A percentile compares a stretch with the other conserved stretches of the same genome.
phyloP scores from a whole-genome alignment of 208 protist genomes.

The Leishmania major region DNA sequence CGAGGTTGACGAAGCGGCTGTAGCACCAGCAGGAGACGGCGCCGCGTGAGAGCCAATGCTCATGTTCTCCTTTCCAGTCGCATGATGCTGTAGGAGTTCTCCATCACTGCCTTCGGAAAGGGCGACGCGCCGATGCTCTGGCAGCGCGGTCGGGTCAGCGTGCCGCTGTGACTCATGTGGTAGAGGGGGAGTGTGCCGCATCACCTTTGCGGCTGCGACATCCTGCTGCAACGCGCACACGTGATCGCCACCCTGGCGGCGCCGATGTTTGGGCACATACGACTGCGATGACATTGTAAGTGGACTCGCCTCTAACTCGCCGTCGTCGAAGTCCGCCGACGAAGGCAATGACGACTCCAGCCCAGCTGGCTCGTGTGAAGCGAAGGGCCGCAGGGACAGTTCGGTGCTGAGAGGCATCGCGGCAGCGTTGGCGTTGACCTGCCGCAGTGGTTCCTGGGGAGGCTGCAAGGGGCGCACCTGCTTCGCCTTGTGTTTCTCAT shows the following conservation, averaged over 20 bases:
- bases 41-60: neutral
- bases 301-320: constrained; percentile 19
- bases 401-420: neutral
- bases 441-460: constrained; percentile 10
- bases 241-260: neutral
- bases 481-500: constrained; percentile 18
- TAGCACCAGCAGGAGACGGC: neutral
- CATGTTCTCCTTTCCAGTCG: neutral
- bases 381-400: neutral
- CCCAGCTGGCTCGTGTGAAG: neutral
- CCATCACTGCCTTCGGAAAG: neutral
- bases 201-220: neutral
- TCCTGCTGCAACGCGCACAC: neutral
- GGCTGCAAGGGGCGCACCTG: constrained; percentile 9
- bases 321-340: neutral
- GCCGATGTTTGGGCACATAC: constrained; percentile 12
- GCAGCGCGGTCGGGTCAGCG: neutral
- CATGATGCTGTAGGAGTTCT: neutral
- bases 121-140: too few species aligned
- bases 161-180: neutral
- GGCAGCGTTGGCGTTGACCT: constrained; percentile 17
- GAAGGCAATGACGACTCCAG: neutral
- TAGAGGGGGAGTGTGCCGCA: neutral
- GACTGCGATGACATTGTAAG: constrained; percentile 26
- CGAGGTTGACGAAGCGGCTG: neutral